A percentile compares a stretch with the other conserved stretches of the same genome.
Conservation (phyloP, 768 basidiomycete genomes). For the Lactarius tabidus region DNA sequence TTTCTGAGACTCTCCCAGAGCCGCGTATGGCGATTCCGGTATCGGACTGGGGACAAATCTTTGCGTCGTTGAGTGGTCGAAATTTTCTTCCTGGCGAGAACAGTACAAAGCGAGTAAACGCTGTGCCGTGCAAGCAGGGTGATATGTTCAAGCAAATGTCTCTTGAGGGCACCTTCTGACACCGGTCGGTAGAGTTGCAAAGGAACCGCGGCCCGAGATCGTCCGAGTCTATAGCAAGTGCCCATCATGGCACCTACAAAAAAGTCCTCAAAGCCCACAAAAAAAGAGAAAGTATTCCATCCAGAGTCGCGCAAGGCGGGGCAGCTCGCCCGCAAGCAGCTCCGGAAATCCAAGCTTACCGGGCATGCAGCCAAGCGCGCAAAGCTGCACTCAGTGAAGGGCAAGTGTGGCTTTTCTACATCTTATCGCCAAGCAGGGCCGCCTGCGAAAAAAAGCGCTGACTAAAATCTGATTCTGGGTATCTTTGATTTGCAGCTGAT, state of each 20-base stretch:
- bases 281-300: constrained; percentile 79
- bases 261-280: constrained; percentile 28
- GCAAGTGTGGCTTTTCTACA: constrained; percentile 34
- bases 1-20: too few relatives aligned
- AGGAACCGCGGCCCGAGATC: background rate
- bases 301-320: constrained; percentile 81
- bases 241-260: constrained; percentile 23
- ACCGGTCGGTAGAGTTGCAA: too few relatives aligned
- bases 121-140: too few relatives aligned
- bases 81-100: too few relatives aligned
- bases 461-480: background rate
- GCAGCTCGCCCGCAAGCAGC: constrained; percentile 61
- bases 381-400: constrained; percentile 53
- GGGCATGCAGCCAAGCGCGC: constrained; percentile 51
- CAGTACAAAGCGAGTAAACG: too few relatives aligned
- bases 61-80: too few relatives aligned
- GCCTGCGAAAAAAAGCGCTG: background rate
- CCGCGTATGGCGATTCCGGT: too few relatives aligned
- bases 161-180: too few relatives aligned
- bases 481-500: constrained; percentile 45
- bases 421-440: constrained; percentile 4
- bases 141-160: too few relatives aligned
- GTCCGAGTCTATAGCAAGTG: background rate
- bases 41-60: too few relatives aligned
- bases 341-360: constrained; percentile 65